phyloP scores from a whole-genome alignment of 305 asterid species.

The Fraxinus greggii region DNA sequence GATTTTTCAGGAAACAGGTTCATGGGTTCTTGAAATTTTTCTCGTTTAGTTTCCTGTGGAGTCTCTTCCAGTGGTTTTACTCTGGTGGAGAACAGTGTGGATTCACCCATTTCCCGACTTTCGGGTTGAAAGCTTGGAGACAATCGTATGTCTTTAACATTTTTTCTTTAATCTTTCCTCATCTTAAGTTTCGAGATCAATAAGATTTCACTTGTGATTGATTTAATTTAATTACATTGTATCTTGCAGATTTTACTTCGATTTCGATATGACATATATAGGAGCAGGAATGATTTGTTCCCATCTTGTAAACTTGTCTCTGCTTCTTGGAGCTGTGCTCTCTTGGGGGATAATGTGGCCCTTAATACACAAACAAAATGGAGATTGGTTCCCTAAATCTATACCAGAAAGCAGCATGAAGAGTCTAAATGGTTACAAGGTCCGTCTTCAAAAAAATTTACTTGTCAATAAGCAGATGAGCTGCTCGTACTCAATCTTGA shows the following conservation, averaged over 20 bases:
- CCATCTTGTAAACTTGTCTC: constrained; percentile 71
- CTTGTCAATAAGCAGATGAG: neutral
- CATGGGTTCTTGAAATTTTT: constrained; percentile 52
- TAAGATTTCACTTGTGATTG: neutral
- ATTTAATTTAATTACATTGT: neutral
- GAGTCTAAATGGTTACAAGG: constrained; percentile 88
- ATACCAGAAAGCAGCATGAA: constrained; percentile 68
- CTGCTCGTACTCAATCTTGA: neutral
- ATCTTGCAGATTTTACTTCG: constrained; percentile 82
- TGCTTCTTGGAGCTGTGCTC: constrained; percentile 80
- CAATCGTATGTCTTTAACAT: constrained; percentile 41
- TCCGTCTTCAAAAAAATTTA: constrained; percentile 7
- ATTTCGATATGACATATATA: constrained; percentile 76
- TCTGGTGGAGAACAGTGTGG: constrained; percentile 55
- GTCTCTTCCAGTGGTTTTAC: constrained; percentile 66
- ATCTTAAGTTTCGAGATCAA: neutral
- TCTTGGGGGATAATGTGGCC: constrained; percentile 99
- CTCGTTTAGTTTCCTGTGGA: constrained; percentile 59
- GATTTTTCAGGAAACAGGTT: constrained; percentile 49
- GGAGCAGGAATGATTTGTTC: constrained; percentile 98
- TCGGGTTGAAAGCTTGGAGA: constrained; percentile 57
- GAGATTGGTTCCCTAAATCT: constrained; percentile 64
- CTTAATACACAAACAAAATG: constrained; percentile 47
- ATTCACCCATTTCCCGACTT: constrained; percentile 51
- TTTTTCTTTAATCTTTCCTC: neutral